phyloP scores from a whole-genome alignment of 2,329 filamentous ascomycete species.

The Amauroascus verrucosus region DNA sequence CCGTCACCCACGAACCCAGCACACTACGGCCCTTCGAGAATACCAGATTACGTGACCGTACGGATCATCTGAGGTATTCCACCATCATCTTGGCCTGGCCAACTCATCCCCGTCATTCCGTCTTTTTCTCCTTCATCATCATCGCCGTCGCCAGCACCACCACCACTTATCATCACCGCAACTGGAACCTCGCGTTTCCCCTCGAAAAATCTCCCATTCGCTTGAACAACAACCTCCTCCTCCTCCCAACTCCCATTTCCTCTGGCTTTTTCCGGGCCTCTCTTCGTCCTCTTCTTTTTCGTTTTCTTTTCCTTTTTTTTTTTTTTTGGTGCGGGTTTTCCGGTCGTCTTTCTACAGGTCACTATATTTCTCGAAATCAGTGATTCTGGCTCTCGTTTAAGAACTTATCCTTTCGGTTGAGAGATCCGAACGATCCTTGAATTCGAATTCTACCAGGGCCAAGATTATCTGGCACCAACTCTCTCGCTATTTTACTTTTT shows the following conservation, averaged over 20 bases:
- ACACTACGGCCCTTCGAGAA: not conserved
- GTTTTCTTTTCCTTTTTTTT: too few species aligned
- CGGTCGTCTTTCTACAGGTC: not conserved
- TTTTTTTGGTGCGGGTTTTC: not conserved
- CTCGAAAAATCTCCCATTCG: not conserved
- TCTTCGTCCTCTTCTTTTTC: not conserved
- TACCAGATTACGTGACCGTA: conserved; percentile 1
- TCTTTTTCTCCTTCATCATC: conserved; percentile 1
- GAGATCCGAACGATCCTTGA: conserved; percentile 5
- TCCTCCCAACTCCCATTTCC: not conserved
- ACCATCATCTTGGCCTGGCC: conserved; percentile 10
- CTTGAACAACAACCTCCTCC: not conserved
- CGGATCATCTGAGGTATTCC: not conserved
- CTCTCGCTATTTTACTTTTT: not conserved
- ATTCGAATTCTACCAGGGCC: too few species aligned
- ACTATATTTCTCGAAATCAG: not conserved
- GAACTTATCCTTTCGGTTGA: conserved; percentile 6
- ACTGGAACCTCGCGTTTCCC: not conserved
- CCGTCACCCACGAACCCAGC: not conserved
- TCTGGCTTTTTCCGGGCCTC: not conserved
- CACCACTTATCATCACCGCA: not conserved
- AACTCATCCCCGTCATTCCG: conserved; percentile 12
- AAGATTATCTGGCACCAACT: too few species aligned
- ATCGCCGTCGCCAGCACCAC: not conserved
- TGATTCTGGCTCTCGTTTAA: conserved; percentile 10